Percentiles rank a stretch among this genome's conserved stretches.
Evolutionary conservation across 106 monocot species (phyloP).

Genomic region (Gastrodia elata): DNA sequence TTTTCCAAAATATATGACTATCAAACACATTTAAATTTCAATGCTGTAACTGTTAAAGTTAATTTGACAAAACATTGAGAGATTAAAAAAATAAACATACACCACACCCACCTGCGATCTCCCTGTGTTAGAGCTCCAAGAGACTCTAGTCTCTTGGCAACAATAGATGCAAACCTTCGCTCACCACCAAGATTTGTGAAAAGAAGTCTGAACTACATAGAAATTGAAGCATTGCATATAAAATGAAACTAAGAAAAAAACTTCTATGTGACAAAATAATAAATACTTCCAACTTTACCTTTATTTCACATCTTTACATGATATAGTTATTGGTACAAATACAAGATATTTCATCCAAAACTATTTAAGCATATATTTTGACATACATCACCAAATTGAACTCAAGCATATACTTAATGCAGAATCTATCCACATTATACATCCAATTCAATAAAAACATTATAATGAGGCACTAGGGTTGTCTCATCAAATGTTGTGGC

Average conservation of each 20-base stretch:
- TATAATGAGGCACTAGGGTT: not conserved
- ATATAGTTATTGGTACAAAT: not conserved
- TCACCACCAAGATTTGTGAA: slow-evolving; percentile 99
- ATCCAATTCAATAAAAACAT: not conserved
- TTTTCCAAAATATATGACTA: slow-evolving; percentile 4
- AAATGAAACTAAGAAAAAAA: not conserved
- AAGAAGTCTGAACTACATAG: slow-evolving; percentile 57
- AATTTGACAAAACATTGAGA: not conserved
- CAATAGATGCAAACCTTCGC: slow-evolving; percentile 93
- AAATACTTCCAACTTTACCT: not conserved
- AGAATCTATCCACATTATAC: not conserved
- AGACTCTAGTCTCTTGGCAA: slow-evolving; percentile 88
- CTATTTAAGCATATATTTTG: not conserved
- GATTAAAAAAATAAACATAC: not conserved
- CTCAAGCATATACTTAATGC: too few species aligned
- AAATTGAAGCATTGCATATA: slow-evolving; percentile 9
- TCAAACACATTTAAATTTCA: not conserved
- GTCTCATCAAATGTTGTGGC: not conserved
- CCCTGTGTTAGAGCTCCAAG: slow-evolving; percentile 99
- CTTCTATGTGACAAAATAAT: not conserved
- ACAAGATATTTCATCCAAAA: not conserved
- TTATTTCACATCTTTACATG: not conserved
- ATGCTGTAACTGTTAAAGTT: not conserved
- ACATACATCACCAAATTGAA: not conserved
- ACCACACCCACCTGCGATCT: slow-evolving; percentile 73